Percentiles rank a stretch among this genome's conserved stretches.
Evolutionary conservation across 2,329 filamentous ascomycete species (phyloP).

Genomic region (Diplodia seriata): DNA sequence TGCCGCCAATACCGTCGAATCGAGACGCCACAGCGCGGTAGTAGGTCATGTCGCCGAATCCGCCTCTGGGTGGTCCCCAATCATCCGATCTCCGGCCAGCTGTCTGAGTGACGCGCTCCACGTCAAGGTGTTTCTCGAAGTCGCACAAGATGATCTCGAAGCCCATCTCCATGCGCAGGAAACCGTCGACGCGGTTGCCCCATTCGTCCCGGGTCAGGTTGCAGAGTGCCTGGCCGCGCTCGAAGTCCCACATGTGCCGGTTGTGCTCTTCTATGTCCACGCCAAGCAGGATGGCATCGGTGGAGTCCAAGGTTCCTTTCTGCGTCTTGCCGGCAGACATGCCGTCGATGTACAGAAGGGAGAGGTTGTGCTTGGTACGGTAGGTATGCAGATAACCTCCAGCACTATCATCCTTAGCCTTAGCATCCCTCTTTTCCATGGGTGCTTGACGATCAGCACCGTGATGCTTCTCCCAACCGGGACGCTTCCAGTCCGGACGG

Average conservation of each 20-base stretch:
- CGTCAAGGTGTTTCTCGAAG: conserved; percentile 57
- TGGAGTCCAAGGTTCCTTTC: conserved; percentile 72
- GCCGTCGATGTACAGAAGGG: conserved; percentile 73
- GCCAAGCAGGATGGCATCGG: conserved; percentile 65
- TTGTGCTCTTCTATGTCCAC: conserved; percentile 31
- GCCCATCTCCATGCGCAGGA: conserved; percentile 72
- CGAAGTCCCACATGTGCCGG: conserved; percentile 54
- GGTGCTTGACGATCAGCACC: conserved; percentile 26
- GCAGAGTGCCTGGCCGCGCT: conserved; percentile 65
- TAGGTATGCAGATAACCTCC: conserved; percentile 72
- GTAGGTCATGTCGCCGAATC: conserved; percentile 41
- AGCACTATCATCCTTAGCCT: conserved; percentile 29
- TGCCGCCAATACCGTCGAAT: conserved; percentile 54
- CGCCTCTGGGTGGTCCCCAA: conserved; percentile 17
- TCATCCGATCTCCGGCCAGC: conserved; percentile 34
- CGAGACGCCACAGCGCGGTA: conserved; percentile 51
- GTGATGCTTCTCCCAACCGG: conserved; percentile 17
- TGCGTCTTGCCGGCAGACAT: conserved; percentile 70
- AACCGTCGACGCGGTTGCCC: conserved; percentile 63
- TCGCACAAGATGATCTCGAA: conserved; percentile 75
- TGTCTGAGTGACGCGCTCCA: conserved; percentile 43
- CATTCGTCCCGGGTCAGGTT: conserved; percentile 58
- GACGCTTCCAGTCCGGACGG: conserved; percentile 24
- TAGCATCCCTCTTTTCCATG: conserved; percentile 1
- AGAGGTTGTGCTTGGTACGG: conserved; percentile 62